Base-by-base conservation (phyloP, 2,329 filamentous ascomycete genomes). In the Cordyceps militaris region DNA sequence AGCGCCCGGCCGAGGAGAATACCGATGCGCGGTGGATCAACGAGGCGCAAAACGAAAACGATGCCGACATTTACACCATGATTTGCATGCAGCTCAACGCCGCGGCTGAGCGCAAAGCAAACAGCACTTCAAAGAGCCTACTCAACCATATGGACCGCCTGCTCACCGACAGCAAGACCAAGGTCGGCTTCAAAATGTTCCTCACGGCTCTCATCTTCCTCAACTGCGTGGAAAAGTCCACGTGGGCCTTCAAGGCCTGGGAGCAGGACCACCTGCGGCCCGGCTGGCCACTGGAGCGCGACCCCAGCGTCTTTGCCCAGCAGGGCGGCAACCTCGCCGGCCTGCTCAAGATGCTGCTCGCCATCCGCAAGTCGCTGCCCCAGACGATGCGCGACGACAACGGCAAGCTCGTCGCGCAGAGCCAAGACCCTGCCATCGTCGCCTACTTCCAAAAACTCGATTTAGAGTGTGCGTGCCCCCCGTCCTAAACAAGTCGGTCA, bases 201-300 rank as follows among this genome's bases (percentile, higher is more conserved):
- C 76, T 86, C 23, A 79, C 83, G 3, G 78, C 81, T 3, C 69
- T 87, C 57, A 79, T 87, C 56, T 79, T 86, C 61, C 76, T 87
- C 49, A 85, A 85, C 65, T 85, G 82, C 62, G 75, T 86, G 14
- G 84, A 87, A 66, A 87, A 86, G 70, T 83, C 82, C 0, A 86
- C 83, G 0, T 87, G 84, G 84, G 80, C 82, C 1, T 86, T 86
- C 71, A 85, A 85, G 61, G 83, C 81, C 2, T 87, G 83, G 83
- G 83, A 86, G 63, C 81, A 86, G 66, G 78, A 82, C 57, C 79
- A 80, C 51, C 76, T 85, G 26, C 76, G 80, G 2, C 76, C 77
- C 0, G 76, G 78, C 44, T 87, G 84, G 84, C 84, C 84, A 4
- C 73, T 87, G 3, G 81, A 83, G 65, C 69, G 74, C 38, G 78